A percentile compares a stretch with the other conserved stretches of the same genome.
Evolutionary conservation across 2,329 filamentous ascomycete species (phyloP).

Genomic region (Neurospora crassa): DNA sequence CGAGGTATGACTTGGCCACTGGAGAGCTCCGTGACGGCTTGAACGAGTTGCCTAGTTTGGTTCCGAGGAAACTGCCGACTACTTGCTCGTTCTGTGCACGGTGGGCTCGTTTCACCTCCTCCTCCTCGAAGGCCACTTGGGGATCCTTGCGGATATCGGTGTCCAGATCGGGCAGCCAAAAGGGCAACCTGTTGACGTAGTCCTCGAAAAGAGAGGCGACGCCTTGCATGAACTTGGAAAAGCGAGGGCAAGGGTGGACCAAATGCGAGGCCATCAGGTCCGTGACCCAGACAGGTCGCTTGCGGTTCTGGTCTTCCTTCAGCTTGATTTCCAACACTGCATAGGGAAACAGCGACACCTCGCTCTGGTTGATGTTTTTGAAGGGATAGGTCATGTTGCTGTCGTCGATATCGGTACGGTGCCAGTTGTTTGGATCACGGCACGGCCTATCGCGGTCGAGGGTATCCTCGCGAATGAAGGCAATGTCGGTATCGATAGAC

Average conservation of each 20-base stretch:
- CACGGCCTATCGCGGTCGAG: slow-evolving; percentile 79
- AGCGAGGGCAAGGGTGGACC: slow-evolving; percentile 78
- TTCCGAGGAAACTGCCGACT: slow-evolving; percentile 77
- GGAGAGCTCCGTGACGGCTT: slow-evolving; percentile 57
- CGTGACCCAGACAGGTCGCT: slow-evolving; percentile 75
- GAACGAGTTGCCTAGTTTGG: slow-evolving; percentile 40
- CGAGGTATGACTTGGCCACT: slow-evolving; percentile 54
- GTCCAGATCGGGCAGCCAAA: slow-evolving; percentile 89
- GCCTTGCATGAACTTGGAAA: slow-evolving; percentile 96
- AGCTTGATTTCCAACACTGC: slow-evolving; percentile 91
- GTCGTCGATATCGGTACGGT: slow-evolving; percentile 81
- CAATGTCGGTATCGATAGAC: slow-evolving; percentile 85
- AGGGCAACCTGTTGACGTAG: slow-evolving; percentile 89
- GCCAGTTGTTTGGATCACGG: slow-evolving; percentile 82
- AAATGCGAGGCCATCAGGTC: slow-evolving; percentile 90
- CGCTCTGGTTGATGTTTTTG: slow-evolving; percentile 75
- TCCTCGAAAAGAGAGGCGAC: slow-evolving; percentile 89
- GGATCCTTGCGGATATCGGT: slow-evolving; percentile 91
- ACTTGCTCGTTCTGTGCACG: slow-evolving; percentile 79
- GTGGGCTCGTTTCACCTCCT: slow-evolving; percentile 74
- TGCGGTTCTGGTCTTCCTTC: slow-evolving; percentile 53
- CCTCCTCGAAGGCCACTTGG: slow-evolving; percentile 79
- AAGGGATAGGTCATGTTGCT: slow-evolving; percentile 80
- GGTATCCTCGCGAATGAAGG: slow-evolving; percentile 71
- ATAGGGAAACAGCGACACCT: slow-evolving; percentile 84